These are phyloP conservation scores for Juglanconis oblonga DNA, from an alignment of 2,329 filamentous ascomycete species.

Conservation along the genomic window DNA sequence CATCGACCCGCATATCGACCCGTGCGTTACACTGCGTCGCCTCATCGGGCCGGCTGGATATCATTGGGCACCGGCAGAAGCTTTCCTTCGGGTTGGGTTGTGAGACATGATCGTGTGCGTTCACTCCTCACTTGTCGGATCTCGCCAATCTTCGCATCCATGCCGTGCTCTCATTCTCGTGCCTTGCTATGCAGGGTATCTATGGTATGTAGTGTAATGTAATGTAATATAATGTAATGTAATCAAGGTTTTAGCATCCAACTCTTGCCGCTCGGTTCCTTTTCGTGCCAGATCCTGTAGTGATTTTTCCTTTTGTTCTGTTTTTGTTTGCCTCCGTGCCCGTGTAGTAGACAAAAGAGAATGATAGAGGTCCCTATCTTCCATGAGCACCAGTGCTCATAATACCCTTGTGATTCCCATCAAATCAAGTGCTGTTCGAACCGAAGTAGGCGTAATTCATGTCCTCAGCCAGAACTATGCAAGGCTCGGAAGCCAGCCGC, in stretches of 20 bases:
- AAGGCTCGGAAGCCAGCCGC: slow-evolving; percentile 57
- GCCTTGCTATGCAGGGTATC: background rate
- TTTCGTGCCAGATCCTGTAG: background rate
- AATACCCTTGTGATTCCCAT: background rate
- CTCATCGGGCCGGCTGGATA: background rate
- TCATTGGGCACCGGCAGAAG: background rate
- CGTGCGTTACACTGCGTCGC: background rate
- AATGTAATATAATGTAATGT: background rate
- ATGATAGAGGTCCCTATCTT: background rate
- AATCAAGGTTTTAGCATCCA: background rate
- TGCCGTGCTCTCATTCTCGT: background rate
- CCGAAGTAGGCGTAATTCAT: background rate
- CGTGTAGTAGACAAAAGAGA: background rate
- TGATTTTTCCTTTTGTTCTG: background rate
- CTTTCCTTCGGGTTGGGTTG: background rate
- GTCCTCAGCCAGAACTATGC: slow-evolving; percentile 39
- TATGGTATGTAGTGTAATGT: background rate
- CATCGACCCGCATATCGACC: background rate
- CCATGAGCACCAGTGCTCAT: background rate
- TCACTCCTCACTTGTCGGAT: no score
- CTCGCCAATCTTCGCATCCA: background rate
- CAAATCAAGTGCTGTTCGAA: background rate
- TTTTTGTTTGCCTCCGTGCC: background rate
- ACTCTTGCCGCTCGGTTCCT: background rate
- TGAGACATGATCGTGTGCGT: background rate